Base-by-base conservation (phyloP, 75 land plant genomes). In the Pinus tabuliformis region DNA sequence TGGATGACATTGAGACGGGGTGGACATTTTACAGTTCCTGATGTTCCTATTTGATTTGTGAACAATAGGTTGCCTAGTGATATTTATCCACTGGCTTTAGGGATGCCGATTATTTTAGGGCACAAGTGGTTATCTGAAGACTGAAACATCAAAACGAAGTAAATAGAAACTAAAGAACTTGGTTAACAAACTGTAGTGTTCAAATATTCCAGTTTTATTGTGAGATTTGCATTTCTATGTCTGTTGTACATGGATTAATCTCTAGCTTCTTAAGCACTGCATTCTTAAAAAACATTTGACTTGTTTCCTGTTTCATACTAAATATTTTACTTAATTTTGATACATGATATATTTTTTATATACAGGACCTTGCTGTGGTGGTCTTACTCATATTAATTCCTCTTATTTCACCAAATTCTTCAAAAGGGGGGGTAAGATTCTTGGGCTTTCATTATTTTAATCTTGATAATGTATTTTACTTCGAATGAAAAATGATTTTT, bases 331-430 rank as follows among this genome's bases (percentile, higher is more conserved):
- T 39, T 4, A 68, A 42, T 37, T 68, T 22, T n/a, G 42, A 68
- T 37, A 39, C 13, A 68, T 70, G 8, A 28, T 26, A 65, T 13
- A 26, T 37, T 21, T 49, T 58, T 78, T 21, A 21, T 72, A 39
- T 82, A 8, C 92, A 96, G 99, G 99, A 97, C 77, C 77, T 97
- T 79, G 99, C 98, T 58, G 99, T 97, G 63, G 99, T 97, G 57
- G 99, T 97, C 63, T 73, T 97, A 78, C 92, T 97, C 45, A 97
- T 97, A 76, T 80, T 97, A 17, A 95, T 97, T 81, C 99, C 99
- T 73, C 95, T 97, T n/a, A 82, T 97, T 61, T 94, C 98, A 71
- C 98, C 99, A 58, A 96, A 92, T 84, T 96, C 99, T 58, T 96
- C 99, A 22, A 97, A 94, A 89, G 99, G 99, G 84, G 99, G 99